Evolutionary conservation across 176 grass and related monocot genomes (phyloP).

Genomic region (Tuctoria greenei): DNA sequence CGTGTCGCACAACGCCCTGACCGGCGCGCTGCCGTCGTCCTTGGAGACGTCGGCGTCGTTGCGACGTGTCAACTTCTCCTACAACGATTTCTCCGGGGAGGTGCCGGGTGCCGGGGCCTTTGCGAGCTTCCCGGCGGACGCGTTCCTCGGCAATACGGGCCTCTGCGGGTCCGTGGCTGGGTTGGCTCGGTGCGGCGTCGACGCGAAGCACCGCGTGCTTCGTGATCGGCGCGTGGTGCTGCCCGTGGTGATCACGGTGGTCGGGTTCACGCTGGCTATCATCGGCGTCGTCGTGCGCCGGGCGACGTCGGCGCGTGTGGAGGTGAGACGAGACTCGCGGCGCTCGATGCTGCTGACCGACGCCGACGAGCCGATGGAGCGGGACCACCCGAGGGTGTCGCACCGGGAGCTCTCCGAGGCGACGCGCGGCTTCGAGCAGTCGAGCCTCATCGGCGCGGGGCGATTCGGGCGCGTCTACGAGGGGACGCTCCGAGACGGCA

Average conservation of each 20-base stretch:
- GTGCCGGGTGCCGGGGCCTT: slow-evolving; percentile 58
- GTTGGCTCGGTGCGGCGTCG: slow-evolving; percentile 38
- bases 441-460: slow-evolving; percentile 66
- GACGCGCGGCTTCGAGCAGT: slow-evolving; percentile 69
- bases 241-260: slow-evolving; percentile 38
- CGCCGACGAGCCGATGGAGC: slow-evolving; percentile 42
- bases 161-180: slow-evolving; percentile 55
- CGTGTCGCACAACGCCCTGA: slow-evolving; percentile 63
- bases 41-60: slow-evolving; percentile 48
- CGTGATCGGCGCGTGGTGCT: slow-evolving; percentile 34
- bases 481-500: slow-evolving; percentile 69
- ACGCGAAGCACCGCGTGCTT: slow-evolving; percentile 12
- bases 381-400: slow-evolving; percentile 78
- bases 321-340: slow-evolving; percentile 3
- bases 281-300: slow-evolving; percentile 19
- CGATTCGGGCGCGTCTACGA: slow-evolving; percentile 74
- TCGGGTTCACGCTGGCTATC: slow-evolving; percentile 31
- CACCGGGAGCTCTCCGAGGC: slow-evolving; percentile 75
- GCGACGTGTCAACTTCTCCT: slow-evolving; percentile 63
- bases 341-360: slow-evolving; percentile 48
- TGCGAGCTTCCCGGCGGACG: slow-evolving; percentile 43
- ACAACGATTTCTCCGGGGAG: slow-evolving; percentile 73
- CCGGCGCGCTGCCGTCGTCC: slow-evolving; percentile 46
- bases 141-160: slow-evolving; percentile 59
- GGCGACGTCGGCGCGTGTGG: neutral